Percentiles rank a stretch among this genome's conserved stretches.
Conservation (phyloP, 768 basidiomycete genomes). For the Candolleomyces eurysporus region DNA sequence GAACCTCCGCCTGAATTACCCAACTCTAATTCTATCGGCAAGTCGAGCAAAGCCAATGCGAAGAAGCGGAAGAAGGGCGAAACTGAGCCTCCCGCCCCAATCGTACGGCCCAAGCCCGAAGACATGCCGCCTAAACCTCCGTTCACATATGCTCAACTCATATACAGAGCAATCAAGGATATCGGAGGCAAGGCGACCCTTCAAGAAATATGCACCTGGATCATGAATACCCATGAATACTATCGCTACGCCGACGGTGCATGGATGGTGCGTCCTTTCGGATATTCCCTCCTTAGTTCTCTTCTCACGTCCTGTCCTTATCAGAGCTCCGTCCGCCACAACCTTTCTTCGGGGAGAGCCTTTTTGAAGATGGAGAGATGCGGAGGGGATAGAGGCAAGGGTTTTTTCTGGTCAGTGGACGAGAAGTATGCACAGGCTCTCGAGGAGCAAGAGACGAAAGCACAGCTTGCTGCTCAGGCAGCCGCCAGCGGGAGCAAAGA, state of each 20-base stretch:
- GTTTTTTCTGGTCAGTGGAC: conserved; percentile 92
- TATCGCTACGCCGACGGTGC: conserved; percentile 84
- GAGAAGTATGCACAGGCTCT: conserved; percentile 65
- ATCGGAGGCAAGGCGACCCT: conserved; percentile 85
- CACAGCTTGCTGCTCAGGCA: conserved; percentile 34
- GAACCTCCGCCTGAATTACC: conserved; percentile 53
- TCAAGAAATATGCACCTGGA: conserved; percentile 92
- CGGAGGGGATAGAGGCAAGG: conserved; percentile 85
- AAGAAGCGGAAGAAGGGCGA: conserved; percentile 77
- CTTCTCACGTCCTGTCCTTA: conserved; percentile 10
- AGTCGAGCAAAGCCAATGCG: conserved; percentile 44
- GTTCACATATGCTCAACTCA: conserved; percentile 88
- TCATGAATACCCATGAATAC: conserved; percentile 85
- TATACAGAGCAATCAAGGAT: conserved; percentile 83
- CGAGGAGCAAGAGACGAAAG: conserved; percentile 67
- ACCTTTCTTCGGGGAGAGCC: conserved; percentile 87
- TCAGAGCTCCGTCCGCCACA: conserved; percentile 92
- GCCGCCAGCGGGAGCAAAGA: conserved; percentile 31
- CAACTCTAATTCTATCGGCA: conserved; percentile 59
- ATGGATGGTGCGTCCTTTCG: conserved; percentile 74
- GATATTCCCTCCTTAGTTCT: conserved; percentile 6
- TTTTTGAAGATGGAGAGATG: conserved; percentile 90
- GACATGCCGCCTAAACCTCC: conserved; percentile 88
- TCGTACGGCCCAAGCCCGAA: conserved; percentile 54
- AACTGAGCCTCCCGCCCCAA: conserved; percentile 34